Percentiles rank a stretch among this genome's conserved stretches.
Evolutionary conservation across 2,329 filamentous ascomycete species (phyloP).

Genomic region (Periglandula ipomoeae): DNA sequence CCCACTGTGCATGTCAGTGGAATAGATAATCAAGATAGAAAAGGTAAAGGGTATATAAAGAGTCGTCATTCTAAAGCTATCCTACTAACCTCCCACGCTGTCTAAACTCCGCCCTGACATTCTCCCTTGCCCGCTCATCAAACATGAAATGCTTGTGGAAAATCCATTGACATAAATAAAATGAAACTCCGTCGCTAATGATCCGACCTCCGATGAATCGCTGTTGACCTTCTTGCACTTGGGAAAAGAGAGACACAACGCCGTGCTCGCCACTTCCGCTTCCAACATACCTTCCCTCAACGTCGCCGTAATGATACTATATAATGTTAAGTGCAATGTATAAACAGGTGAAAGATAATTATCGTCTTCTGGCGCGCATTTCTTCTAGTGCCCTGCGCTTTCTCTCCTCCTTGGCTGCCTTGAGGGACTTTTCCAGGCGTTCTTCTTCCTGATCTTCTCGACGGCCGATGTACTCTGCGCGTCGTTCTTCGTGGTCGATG

Average conservation of each 20-base stretch:
- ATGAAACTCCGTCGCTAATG: conserved; percentile 32
- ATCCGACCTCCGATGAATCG: conserved; percentile 5
- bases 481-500: conserved; percentile 61
- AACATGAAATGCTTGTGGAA: background rate
- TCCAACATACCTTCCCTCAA: background rate
- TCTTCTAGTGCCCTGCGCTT: conserved; percentile 33
- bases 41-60: background rate
- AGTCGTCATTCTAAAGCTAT: background rate
- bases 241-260: background rate
- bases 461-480: conserved; percentile 52
- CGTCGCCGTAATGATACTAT: background rate
- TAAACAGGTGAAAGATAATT: background rate
- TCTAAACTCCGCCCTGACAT: background rate
- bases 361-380: conserved; percentile 22
- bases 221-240: background rate
- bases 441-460: conserved; percentile 60
- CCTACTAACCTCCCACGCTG: background rate
- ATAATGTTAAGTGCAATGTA: background rate
- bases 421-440: conserved; percentile 50
- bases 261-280: background rate
- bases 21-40: too few species aligned
- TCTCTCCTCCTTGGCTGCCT: conserved; percentile 51
- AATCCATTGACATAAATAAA: too few species aligned
- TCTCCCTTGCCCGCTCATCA: background rate
- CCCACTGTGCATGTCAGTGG: too few species aligned